phyloP scores from a whole-genome alignment of 1,284 basidiomycete genomes.

The Vanrija sp. region DNA sequence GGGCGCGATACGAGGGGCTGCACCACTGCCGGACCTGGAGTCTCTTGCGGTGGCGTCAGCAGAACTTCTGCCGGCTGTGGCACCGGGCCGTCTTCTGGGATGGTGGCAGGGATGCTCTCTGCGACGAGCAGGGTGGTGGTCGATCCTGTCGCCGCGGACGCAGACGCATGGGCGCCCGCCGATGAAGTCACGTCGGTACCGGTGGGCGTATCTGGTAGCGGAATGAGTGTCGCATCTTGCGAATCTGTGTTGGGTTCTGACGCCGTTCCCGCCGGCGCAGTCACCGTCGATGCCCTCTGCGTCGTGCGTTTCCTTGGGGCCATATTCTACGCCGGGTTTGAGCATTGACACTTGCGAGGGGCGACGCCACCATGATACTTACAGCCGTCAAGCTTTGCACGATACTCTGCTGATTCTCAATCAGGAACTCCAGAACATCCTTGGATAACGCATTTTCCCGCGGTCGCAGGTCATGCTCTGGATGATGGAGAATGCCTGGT shows the following conservation, averaged over 20 bases:
- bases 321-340: neutral
- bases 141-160: too few species aligned
- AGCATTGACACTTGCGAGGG: neutral
- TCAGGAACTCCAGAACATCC: slow-evolving; percentile 88
- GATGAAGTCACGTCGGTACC: too few species aligned
- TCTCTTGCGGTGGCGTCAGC: neutral
- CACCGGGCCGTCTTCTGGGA: slow-evolving; percentile 6
- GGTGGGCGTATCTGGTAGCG: too few species aligned
- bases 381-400: slow-evolving; percentile 44
- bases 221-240: too few species aligned
- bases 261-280: too few species aligned
- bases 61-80: neutral
- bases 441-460: slow-evolving; percentile 82
- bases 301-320: neutral
- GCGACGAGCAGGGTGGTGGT: too few species aligned
- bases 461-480: slow-evolving; percentile 73
- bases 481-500: slow-evolving; percentile 85
- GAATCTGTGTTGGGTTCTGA: too few species aligned
- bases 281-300: neutral
- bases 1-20: slow-evolving; percentile 2
- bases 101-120: neutral
- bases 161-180: too few species aligned
- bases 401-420: slow-evolving; percentile 54
- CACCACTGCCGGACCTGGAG: neutral
- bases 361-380: neutral